phyloP scores from a whole-genome alignment of 78 protist genomes.

The Protostelium mycophagum region DNA sequence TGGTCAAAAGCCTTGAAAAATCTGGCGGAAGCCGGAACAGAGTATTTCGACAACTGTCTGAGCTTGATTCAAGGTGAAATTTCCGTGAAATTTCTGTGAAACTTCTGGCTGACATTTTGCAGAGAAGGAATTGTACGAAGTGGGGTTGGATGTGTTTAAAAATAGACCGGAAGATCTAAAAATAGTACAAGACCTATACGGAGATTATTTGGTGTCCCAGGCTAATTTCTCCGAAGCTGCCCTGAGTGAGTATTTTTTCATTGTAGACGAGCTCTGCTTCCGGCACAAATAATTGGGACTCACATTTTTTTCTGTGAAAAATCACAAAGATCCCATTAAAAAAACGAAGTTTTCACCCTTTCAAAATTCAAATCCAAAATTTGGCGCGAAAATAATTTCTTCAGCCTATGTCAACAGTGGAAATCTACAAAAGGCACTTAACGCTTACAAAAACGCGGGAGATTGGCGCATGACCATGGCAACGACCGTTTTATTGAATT shows the following conservation, averaged over 20 bases:
- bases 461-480: slow-evolving; percentile 17
- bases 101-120: background rate
- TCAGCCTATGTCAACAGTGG: slow-evolving; percentile 16
- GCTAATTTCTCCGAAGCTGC: slow-evolving; percentile 35
- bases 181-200: slow-evolving; percentile 32
- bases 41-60: slow-evolving; percentile 29
- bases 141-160: slow-evolving; percentile 16
- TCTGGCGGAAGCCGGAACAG: slow-evolving; percentile 41
- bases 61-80: slow-evolving; percentile 5
- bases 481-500: slow-evolving; percentile 2
- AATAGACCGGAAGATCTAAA: slow-evolving; percentile 9
- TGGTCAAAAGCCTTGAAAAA: slow-evolving; percentile 49
- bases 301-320: too few species aligned
- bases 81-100: background rate
- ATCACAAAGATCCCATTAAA: too few species aligned
- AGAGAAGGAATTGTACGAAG: slow-evolving; percentile 26
- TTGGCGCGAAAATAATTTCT: too few species aligned
- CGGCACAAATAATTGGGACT: too few species aligned
- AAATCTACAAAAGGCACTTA: slow-evolving; percentile 16
- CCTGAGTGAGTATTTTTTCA: background rate
- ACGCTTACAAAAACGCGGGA: slow-evolving; percentile 39
- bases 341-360: too few species aligned
- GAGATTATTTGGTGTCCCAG: slow-evolving; percentile 19
- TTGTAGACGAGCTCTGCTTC: too few species aligned
- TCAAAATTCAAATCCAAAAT: too few species aligned